Percentiles rank a stretch among this genome's conserved stretches.
Evolutionary conservation across 768 basidiomycete genomes (phyloP).

Genomic region (Lenzites betulinus): DNA sequence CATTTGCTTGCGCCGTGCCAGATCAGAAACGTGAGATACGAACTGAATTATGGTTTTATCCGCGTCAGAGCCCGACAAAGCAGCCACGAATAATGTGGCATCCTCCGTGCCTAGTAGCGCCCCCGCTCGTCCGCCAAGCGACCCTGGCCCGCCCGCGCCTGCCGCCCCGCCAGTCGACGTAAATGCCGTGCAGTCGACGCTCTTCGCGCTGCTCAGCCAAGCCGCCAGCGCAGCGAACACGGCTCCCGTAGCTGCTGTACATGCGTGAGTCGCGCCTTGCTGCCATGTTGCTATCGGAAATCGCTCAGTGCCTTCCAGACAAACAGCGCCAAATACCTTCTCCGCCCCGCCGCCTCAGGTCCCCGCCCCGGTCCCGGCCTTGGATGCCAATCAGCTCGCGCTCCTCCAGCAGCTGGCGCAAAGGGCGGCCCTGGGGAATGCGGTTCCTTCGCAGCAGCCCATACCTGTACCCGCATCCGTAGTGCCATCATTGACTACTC

Average conservation of each 20-base stretch:
- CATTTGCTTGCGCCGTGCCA: constrained; percentile 53
- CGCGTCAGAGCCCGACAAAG: constrained; percentile 52
- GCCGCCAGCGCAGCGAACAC: constrained; percentile 49
- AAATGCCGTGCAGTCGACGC: constrained; percentile 57
- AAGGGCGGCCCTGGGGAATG: constrained; percentile 43
- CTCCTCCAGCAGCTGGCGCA: constrained; percentile 78
- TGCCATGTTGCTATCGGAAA: background rate
- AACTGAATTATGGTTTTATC: constrained; percentile 71
- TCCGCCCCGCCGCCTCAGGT: constrained; percentile 29
- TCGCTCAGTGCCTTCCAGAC: constrained; percentile 41
- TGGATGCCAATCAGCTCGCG: constrained; percentile 63
- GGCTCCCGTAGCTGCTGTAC: constrained; percentile 27
- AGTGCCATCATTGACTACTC: constrained; percentile 32
- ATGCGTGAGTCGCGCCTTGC: constrained; percentile 40
- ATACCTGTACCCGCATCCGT: constrained; percentile 32
- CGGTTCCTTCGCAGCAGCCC: constrained; percentile 28
- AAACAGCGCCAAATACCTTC: constrained; percentile 59
- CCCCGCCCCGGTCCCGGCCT: constrained; percentile 34
- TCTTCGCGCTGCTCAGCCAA: constrained; percentile 71
- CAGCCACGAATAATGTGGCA: constrained; percentile 25
- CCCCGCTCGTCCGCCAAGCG: constrained; percentile 21
- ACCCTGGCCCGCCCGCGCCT: constrained; percentile 27
- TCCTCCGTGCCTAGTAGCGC: constrained; percentile 21
- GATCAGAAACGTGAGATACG: constrained; percentile 54
- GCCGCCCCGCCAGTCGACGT: constrained; percentile 31